Percentiles rank a stretch among this genome's conserved stretches.
phyloP scores from a whole-genome alignment of 1,139 yeast species.

The Scheffersomyces quercinus region DNA sequence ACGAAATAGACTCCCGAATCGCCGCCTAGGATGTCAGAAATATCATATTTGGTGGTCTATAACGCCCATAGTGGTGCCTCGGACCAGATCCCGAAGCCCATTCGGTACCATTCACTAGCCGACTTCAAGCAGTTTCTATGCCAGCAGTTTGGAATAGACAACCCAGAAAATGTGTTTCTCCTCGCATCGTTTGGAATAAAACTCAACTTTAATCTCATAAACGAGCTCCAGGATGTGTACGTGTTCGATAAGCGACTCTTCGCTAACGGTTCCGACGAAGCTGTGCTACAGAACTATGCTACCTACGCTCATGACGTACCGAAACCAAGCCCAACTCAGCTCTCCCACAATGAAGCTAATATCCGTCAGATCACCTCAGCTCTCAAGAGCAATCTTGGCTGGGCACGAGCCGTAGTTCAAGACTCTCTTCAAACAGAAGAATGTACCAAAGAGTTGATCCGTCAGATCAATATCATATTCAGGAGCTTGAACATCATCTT shows the following conservation, averaged over 20 bases:
- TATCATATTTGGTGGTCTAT: slow-evolving; percentile 33
- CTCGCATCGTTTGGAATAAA: slow-evolving; percentile 66
- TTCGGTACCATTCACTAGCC: slow-evolving; percentile 36
- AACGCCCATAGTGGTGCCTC: slow-evolving; percentile 43
- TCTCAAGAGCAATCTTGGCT: slow-evolving; percentile 25
- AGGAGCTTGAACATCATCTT: slow-evolving; percentile 56
- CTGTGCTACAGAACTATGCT: neutral
- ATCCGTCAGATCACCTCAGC: slow-evolving; percentile 21
- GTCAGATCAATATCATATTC: slow-evolving; percentile 43
- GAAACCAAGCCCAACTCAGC: slow-evolving; percentile 10
- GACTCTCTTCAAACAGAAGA: slow-evolving; percentile 22
- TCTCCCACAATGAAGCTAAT: slow-evolving; percentile 11
- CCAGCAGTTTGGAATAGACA: slow-evolving; percentile 14
- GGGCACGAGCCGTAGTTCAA: slow-evolving; percentile 28
- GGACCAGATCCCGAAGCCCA: slow-evolving; percentile 42
- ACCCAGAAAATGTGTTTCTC: slow-evolving; percentile 51
- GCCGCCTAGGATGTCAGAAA: slow-evolving; percentile 5
- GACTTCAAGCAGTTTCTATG: slow-evolving; percentile 18
- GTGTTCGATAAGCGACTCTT: slow-evolving; percentile 62
- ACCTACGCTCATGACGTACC: slow-evolving; percentile 1
- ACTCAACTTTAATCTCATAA: slow-evolving; percentile 52
- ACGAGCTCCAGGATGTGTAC: slow-evolving; percentile 51
- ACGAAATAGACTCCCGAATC: too few species aligned
- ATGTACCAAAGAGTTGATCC: slow-evolving; percentile 18
- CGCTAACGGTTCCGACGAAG: slow-evolving; percentile 5